Conservation (phyloP, 371 early-diverging fungal species). For the Basidiobolus meristosporus region DNA sequence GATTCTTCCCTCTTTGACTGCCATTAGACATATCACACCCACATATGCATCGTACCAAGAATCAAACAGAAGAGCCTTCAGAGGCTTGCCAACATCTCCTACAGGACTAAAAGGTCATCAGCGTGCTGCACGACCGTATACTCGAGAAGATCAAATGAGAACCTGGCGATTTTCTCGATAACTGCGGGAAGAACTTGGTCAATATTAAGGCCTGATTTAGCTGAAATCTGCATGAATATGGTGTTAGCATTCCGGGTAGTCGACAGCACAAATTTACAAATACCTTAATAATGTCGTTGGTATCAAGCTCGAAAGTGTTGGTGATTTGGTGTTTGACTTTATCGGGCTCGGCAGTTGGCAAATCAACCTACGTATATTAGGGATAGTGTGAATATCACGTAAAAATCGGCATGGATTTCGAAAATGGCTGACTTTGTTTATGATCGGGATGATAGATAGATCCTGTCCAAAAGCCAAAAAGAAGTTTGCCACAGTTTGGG, state of each 20-base stretch:
- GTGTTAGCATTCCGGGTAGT: background rate
- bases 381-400: background rate
- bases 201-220: constrained; percentile 74
- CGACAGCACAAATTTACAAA: background rate
- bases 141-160: constrained; percentile 4
- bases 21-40: constrained; percentile 86
- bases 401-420: background rate
- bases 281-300: constrained; percentile 20
- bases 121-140: background rate
- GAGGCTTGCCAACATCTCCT: constrained; percentile 36
- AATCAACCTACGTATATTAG: constrained; percentile 41
- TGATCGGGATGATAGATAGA: constrained; percentile 70
- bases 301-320: constrained; percentile 69
- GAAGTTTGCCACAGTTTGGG: constrained; percentile 92
- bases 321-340: constrained; percentile 59
- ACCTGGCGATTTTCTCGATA: constrained; percentile 63
- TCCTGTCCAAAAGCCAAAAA: constrained; percentile 81
- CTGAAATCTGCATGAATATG: constrained; percentile 42
- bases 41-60: constrained; percentile 92
- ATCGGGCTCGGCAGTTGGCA: constrained; percentile 77
- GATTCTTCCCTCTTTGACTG: constrained; percentile 68
- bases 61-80: constrained; percentile 81
- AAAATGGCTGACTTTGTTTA: constrained; percentile 54
- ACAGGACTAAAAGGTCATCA: constrained; percentile 16
- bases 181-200: constrained; percentile 52